Percentiles rank a stretch among this genome's conserved stretches.
Evolutionary conservation across 179 eudicot species (phyloP).

Genomic region (Actinidia chinensis): DNA sequence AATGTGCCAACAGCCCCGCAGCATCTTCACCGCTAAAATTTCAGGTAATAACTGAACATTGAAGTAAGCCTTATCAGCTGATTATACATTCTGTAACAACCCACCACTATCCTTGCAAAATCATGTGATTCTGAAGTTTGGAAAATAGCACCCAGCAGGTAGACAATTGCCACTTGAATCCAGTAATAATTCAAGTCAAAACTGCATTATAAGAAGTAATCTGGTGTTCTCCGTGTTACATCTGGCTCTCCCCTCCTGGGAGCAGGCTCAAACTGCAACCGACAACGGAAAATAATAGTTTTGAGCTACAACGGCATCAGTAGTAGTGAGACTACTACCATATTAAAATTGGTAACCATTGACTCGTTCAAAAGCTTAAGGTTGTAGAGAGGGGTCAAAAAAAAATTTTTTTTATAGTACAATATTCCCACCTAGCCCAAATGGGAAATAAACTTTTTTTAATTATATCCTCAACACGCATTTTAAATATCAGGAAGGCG

Average conservation of each 20-base stretch:
- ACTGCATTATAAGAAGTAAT: constrained; percentile 69
- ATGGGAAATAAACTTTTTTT: too few species aligned
- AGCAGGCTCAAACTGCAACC: constrained; percentile 83
- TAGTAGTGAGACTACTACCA: too few species aligned
- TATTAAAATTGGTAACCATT: too few species aligned
- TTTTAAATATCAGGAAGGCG: too few species aligned
- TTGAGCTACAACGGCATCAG: too few species aligned
- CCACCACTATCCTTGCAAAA: background rate
- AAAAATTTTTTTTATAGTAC: too few species aligned
- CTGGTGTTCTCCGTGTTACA: constrained; percentile 87
- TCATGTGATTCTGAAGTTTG: background rate
- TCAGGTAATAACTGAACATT: constrained; percentile 11
- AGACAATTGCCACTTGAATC: background rate
- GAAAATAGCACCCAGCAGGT: background rate
- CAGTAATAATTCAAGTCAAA: constrained; percentile 20
- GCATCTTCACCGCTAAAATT: background rate
- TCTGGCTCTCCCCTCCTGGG: constrained; percentile 98
- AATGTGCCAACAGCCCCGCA: background rate
- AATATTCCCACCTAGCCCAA: too few species aligned
- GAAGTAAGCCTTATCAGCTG: constrained; percentile 9
- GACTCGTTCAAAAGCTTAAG: too few species aligned
- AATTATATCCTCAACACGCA: too few species aligned
- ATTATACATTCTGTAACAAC: background rate
- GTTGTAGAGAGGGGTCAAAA: too few species aligned
- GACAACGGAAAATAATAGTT: too few species aligned